Percentiles rank a stretch among this genome's conserved stretches.
Conservation (phyloP, 2,329 filamentous ascomycete genomes). For the Hypoxylon sp. region DNA sequence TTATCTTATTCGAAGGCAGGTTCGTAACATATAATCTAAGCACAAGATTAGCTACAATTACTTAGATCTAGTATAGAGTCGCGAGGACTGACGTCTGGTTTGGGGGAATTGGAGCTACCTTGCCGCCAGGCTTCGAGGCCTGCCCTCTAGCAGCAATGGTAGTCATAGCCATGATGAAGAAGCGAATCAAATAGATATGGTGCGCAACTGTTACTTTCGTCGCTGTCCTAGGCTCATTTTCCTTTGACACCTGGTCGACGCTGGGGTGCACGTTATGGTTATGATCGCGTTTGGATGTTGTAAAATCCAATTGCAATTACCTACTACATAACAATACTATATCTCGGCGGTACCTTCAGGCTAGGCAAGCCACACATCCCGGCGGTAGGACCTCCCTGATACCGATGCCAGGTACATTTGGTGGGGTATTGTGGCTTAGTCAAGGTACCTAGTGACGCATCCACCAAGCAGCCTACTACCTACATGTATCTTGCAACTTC, state of each 20-base stretch:
- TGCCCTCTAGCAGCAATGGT: constrained; percentile 48
- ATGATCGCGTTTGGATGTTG: constrained; percentile 11
- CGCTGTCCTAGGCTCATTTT: constrained; percentile 2
- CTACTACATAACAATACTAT: neutral
- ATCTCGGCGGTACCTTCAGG: neutral
- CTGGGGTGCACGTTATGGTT: constrained; percentile 5
- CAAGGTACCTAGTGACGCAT: constrained; percentile 18
- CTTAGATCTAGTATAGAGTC: constrained; percentile 32
- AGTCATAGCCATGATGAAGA: constrained; percentile 55
- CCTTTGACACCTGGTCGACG: neutral
- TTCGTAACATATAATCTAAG: constrained; percentile 89
- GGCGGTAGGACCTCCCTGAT: neutral
- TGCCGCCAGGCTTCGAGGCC: constrained; percentile 56
- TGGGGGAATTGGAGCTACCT: constrained; percentile 71
- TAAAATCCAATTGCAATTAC: neutral
- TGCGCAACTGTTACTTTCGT: constrained; percentile 6
- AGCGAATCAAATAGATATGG: neutral
- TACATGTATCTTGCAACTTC: neutral
- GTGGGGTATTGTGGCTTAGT: constrained; percentile 19
- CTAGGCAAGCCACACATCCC: neutral
- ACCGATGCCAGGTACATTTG: neutral
- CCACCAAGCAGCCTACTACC: constrained; percentile 1
- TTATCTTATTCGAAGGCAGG: constrained; percentile 86
- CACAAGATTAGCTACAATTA: constrained; percentile 21
- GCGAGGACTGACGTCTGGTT: constrained; percentile 78